Conservation (phyloP, 129 eudicot species). For the Tagetes erecta region DNA sequence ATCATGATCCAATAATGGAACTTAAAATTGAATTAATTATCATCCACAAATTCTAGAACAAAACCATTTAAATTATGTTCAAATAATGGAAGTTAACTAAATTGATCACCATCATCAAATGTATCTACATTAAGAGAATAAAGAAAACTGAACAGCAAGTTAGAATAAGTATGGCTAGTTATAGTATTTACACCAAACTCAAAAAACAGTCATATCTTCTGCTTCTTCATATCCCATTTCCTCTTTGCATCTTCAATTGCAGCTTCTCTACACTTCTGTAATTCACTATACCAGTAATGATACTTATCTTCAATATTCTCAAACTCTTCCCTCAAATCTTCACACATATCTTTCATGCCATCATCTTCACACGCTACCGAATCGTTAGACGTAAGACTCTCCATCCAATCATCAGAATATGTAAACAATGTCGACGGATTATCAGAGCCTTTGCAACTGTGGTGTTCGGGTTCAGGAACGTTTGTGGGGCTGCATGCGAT, state of each 20-base stretch:
- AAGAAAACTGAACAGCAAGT: background rate
- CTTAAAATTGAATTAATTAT: too few relatives aligned
- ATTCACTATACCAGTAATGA: constrained; percentile 41
- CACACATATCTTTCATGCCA: constrained; percentile 24
- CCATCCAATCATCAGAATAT: constrained; percentile 34
- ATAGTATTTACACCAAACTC: constrained; percentile 19
- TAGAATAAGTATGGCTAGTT: background rate
- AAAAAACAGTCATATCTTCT: constrained; percentile 10
- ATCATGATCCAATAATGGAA: too few relatives aligned
- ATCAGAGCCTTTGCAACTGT: constrained; percentile 18
- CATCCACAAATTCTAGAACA: too few relatives aligned
- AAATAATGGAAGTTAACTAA: too few relatives aligned
- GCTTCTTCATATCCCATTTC: constrained; percentile 45
- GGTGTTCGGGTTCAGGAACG: background rate
- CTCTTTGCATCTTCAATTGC: constrained; percentile 67
- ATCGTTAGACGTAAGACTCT: constrained; percentile 35
- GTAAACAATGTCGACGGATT: constrained; percentile 10
- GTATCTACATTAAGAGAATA: background rate
- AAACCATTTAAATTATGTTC: too few relatives aligned
- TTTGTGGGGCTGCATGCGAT: constrained; percentile 24
- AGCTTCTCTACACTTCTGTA: constrained; percentile 52
- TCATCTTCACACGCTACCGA: constrained; percentile 20
- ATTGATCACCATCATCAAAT: too few relatives aligned
- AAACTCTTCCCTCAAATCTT: constrained; percentile 46
- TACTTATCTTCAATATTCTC: constrained; percentile 57